Percentiles rank a stretch among this genome's conserved stretches.
Conservation (phyloP, 352 stramenopile genomes). For the Chloridella minuta region DNA sequence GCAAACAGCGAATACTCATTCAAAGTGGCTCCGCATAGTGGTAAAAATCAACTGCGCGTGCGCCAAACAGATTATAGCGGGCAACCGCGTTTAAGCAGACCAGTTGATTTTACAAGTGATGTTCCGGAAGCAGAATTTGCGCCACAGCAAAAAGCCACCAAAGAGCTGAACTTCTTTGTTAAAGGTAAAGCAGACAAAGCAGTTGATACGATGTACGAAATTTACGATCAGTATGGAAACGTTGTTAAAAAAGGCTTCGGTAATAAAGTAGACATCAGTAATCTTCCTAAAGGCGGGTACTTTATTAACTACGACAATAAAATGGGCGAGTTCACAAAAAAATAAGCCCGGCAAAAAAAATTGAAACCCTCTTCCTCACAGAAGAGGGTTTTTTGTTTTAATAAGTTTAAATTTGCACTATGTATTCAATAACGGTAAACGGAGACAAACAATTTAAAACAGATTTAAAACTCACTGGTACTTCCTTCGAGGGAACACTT, state of each 20-base stretch:
- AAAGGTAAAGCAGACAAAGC: neutral
- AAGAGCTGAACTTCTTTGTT: neutral
- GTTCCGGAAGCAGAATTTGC: neutral
- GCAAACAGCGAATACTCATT: neutral
- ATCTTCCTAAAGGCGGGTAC: neutral
- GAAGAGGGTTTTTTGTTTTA: conserved; percentile 1
- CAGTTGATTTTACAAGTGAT: neutral
- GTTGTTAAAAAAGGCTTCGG: neutral
- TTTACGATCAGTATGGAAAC: neutral
- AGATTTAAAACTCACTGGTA: neutral
- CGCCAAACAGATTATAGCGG: neutral
- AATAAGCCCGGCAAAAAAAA: neutral
- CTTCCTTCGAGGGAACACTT: neutral
- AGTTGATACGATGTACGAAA: neutral
- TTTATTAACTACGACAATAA: neutral
- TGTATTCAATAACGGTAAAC: neutral
- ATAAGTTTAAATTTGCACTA: neutral
- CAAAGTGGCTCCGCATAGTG: neutral
- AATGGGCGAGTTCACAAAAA: neutral
- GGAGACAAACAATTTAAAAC: neutral
- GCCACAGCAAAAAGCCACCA: neutral
- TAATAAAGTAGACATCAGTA: neutral
- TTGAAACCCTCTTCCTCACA: neutral
- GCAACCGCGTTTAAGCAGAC: neutral
- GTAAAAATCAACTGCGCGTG: neutral